Conservation (phyloP, 768 basidiomycete species). For the Serendipita indica region DNA sequence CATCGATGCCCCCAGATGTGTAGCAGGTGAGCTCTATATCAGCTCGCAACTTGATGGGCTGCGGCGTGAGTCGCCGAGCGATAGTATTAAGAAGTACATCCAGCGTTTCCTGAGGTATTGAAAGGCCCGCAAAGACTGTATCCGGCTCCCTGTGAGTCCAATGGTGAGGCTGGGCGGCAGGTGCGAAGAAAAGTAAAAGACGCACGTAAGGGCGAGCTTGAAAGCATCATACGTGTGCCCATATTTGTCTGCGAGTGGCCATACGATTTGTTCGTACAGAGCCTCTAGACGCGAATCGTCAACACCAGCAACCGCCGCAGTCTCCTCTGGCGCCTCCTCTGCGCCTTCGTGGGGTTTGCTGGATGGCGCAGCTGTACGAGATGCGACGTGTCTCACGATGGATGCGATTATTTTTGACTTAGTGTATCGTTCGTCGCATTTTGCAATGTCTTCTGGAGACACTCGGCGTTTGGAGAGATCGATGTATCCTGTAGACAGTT, state of each 20-base stretch:
- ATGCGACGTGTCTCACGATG: constrained; percentile 81
- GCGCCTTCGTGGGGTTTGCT: constrained; percentile 31
- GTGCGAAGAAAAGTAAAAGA: constrained; percentile 18
- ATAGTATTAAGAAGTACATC: constrained; percentile 65
- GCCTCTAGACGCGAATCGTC: constrained; percentile 73
- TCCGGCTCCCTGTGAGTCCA: constrained; percentile 44
- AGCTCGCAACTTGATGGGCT: constrained; percentile 96
- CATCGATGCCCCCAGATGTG: constrained; percentile 87
- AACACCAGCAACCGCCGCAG: constrained; percentile 27
- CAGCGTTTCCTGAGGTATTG: constrained; percentile 39
- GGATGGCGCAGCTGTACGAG: constrained; percentile 23
- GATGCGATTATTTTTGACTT: constrained; percentile 94
- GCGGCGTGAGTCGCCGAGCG: constrained; percentile 88
- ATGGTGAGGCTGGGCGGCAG: constrained; percentile 18
- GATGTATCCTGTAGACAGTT: constrained; percentile 64
- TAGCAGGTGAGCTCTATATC: constrained; percentile 98
- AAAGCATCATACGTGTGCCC: constrained; percentile 97
- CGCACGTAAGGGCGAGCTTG: constrained; percentile 88
- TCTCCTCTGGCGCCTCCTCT: constrained; percentile 31
- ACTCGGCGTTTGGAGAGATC: constrained; percentile 97
- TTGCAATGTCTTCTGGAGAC: constrained; percentile 94
- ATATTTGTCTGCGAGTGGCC: constrained; percentile 85
- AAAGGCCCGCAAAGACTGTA: constrained; percentile 61
- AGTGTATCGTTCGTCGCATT: constrained; percentile 96
- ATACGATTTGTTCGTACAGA: constrained; percentile 80